Evolutionary conservation across 345 rosid genomes (phyloP).

Genomic region (Jatropha curcas): DNA sequence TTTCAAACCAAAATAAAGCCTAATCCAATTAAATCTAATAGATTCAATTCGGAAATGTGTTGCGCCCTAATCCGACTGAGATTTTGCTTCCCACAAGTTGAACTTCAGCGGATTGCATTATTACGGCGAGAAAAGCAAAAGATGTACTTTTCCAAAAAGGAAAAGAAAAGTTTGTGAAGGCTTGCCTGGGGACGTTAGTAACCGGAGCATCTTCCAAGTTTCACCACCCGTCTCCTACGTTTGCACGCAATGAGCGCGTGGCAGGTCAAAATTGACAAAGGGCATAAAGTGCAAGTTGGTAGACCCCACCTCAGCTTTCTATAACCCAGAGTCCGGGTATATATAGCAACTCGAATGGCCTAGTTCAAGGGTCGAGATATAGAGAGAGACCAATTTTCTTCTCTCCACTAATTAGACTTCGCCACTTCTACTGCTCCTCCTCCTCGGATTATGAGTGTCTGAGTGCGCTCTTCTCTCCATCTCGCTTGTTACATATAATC

Average conservation of each 20-base stretch:
- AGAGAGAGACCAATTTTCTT: background rate
- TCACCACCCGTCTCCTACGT: background rate
- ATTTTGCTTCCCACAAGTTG: too few species aligned
- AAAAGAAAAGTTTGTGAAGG: background rate
- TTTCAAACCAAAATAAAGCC: too few species aligned
- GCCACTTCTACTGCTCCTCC: background rate
- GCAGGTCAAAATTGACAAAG: conserved; percentile 7
- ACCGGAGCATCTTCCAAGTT: background rate
- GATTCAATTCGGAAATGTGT: too few species aligned
- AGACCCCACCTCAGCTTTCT: background rate
- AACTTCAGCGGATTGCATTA: background rate
- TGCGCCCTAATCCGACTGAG: too few species aligned
- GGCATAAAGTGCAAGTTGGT: background rate
- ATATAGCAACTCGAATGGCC: background rate
- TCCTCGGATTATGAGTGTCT: background rate
- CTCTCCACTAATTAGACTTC: background rate
- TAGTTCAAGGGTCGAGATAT: background rate
- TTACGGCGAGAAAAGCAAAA: background rate
- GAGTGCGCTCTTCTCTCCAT: background rate
- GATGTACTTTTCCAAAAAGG: background rate
- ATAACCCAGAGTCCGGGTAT: background rate
- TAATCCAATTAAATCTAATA: too few species aligned
- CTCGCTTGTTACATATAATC: background rate
- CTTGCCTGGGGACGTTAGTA: background rate
- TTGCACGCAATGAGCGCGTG: conserved; percentile 6